Conservation (phyloP, 1,284 basidiomycete species). For the Cryptococcus floricola region DNA sequence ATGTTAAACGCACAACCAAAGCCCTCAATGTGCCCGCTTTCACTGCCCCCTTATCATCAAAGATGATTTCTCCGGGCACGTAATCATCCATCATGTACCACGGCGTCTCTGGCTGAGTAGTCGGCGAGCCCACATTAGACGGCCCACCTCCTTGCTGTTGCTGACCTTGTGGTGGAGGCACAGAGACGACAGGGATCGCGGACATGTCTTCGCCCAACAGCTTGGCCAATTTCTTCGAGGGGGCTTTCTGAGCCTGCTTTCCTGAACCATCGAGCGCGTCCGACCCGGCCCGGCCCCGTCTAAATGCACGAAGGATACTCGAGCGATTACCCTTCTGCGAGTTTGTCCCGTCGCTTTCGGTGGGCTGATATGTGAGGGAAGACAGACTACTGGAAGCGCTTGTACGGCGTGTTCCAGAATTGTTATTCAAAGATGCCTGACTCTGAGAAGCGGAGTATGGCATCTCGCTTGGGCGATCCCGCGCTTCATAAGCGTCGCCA, state of each 20-base stretch:
- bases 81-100: constrained; percentile 85
- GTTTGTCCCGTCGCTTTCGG: constrained; percentile 25
- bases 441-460: constrained; percentile 1
- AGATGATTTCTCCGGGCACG: constrained; percentile 70
- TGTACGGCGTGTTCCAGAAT: constrained; percentile 6
- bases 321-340: constrained; percentile 30
- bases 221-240: constrained; percentile 61
- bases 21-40: constrained; percentile 82
- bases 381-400: constrained; percentile 28
- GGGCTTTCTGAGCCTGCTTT: not conserved
- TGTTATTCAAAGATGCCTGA: not conserved
- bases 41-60: constrained; percentile 77
- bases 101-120: constrained; percentile 55
- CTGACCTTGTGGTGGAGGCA: constrained; percentile 49
- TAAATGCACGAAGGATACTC: constrained; percentile 35
- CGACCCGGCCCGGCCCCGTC: constrained; percentile 27
- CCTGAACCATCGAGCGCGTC: constrained; percentile 24
- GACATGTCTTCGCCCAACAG: constrained; percentile 66
- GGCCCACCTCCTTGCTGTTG: not conserved
- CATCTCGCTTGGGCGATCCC: constrained; percentile 20
- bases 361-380: constrained; percentile 33
- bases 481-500: constrained; percentile 26
- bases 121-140: constrained; percentile 41
- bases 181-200: constrained; percentile 44
- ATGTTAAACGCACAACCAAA: constrained; percentile 82